These are phyloP conservation scores for Solanum virginianum DNA, from an alignment of 257 asterid species.

Conservation along the genomic window DNA sequence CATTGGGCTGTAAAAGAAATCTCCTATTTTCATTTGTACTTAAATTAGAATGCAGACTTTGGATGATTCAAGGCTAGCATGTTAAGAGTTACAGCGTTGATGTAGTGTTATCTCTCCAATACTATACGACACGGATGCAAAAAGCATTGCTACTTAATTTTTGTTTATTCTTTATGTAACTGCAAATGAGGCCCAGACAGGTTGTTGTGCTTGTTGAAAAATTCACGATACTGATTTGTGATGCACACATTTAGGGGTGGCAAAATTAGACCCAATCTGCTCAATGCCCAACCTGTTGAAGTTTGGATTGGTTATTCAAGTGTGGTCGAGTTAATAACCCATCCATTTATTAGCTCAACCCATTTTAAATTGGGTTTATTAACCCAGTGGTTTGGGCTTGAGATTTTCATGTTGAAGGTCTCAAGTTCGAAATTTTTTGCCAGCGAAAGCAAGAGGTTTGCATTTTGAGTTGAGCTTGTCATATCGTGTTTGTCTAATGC, in stretches of 20 bases:
- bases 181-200: neutral
- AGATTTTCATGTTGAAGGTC: too few species aligned
- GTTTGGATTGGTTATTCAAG: too few species aligned
- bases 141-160: neutral
- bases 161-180: neutral
- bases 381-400: too few species aligned
- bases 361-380: too few species aligned
- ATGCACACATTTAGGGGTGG: neutral
- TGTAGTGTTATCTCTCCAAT: conserved; percentile 9
- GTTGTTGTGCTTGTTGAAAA: neutral
- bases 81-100: neutral
- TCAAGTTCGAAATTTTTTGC: too few species aligned
- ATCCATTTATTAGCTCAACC: too few species aligned
- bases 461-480: too few species aligned
- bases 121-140: neutral
- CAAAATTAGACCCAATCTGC: too few species aligned
- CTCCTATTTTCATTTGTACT: neutral
- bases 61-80: conserved; percentile 8
- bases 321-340: too few species aligned
- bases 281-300: too few species aligned
- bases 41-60: conserved; percentile 25
- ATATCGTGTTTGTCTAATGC: too few species aligned
- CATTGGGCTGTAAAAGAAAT: conserved; percentile 19
- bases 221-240: neutral
- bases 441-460: too few species aligned